A percentile compares a stretch with the other conserved stretches of the same genome.
Conservation (phyloP, 805 yeast genomes). For the Yamadazyma sp. region DNA sequence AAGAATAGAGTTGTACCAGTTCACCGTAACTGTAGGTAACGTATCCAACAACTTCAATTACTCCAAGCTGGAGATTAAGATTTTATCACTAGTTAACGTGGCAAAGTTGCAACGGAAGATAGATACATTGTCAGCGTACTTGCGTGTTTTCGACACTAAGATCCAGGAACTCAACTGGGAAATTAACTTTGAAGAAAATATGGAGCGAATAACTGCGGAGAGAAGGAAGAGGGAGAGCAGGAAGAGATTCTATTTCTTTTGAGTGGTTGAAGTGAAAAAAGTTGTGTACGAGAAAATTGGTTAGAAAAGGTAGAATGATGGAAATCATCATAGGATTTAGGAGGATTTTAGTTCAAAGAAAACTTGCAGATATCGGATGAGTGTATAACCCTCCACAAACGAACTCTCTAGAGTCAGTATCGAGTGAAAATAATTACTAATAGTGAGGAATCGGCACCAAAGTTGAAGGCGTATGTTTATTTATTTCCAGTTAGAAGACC, state of each 20-base stretch:
- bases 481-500: not conserved
- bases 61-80: slow-evolving; percentile 13
- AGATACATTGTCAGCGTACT: slow-evolving; percentile 7
- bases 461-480: not conserved
- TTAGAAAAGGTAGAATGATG: not conserved
- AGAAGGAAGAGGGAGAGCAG: slow-evolving; percentile 5
- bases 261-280: not conserved
- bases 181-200: slow-evolving; percentile 13
- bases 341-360: not conserved
- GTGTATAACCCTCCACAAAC: not conserved
- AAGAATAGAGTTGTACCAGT: slow-evolving; percentile 8
- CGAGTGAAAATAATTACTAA: not conserved
- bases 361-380: not conserved
- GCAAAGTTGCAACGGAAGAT: slow-evolving; percentile 4
- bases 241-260: slow-evolving; percentile 9
- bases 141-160: slow-evolving; percentile 14
- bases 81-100: slow-evolving; percentile 7
- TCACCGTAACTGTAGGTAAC: slow-evolving; percentile 6
- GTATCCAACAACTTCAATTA: slow-evolving; percentile 12
- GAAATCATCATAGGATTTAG: not conserved
- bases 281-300: not conserved
- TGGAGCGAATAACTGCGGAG: slow-evolving; percentile 4
- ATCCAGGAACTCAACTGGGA: slow-evolving; percentile 17
- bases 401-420: not conserved
- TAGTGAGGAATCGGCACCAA: not conserved